Evolutionary conservation across 2,329 filamentous ascomycete genomes (phyloP).

Genomic region (Trichoderma pleuroti): DNA sequence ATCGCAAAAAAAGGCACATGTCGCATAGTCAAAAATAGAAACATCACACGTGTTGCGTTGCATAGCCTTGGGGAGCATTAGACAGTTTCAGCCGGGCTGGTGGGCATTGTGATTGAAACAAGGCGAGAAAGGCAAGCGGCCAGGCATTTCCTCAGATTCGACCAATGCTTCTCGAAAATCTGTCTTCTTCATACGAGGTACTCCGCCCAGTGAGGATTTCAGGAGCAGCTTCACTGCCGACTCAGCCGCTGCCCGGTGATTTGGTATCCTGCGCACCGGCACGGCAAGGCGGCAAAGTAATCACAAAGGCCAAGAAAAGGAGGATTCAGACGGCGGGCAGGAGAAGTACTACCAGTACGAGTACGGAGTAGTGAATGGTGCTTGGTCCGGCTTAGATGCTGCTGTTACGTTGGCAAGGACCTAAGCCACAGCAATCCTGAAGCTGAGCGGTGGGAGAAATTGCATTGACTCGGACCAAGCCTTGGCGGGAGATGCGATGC

Average conservation of each 20-base stretch:
- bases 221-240: constrained; percentile 1
- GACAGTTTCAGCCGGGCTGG: constrained; percentile 5
- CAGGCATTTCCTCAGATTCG: neutral
- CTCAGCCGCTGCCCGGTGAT: neutral
- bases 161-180: neutral
- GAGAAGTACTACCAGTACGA: neutral
- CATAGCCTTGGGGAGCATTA: neutral
- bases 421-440: constrained; percentile 7
- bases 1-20: neutral
- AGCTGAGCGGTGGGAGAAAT: constrained; percentile 4
- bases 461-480: neutral
- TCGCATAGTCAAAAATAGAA: constrained; percentile 11
- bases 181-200: neutral
- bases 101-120: neutral
- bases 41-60: neutral
- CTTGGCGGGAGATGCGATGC: neutral
- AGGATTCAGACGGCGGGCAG: neutral
- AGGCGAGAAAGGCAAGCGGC: neutral
- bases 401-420: neutral
- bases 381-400: neutral
- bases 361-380: neutral
- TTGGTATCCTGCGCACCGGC: neutral
- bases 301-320: neutral
- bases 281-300: constrained; percentile 2
- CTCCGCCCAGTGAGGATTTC: neutral